These are phyloP conservation scores for Castanopsis chinensis DNA, from an alignment of 306 rosid genomes.

Conservation along the genomic window DNA sequence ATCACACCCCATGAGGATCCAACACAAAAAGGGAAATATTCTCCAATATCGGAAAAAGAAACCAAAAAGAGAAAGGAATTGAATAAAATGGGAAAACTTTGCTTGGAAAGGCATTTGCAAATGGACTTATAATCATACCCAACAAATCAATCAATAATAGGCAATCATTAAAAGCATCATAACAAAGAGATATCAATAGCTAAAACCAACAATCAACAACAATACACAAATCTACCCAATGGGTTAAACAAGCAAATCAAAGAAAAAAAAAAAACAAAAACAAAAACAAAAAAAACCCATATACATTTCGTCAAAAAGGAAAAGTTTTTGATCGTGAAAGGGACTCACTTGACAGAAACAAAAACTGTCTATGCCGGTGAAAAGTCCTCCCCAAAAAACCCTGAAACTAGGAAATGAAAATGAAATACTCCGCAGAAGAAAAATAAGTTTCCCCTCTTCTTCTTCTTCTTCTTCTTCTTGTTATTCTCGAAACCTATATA, in stretches of 20 bases:
- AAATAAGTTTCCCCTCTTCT: too few relatives aligned
- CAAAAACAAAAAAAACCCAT: neutral
- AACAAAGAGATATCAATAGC: neutral
- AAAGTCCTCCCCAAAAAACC: neutral
- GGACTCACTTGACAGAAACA: neutral
- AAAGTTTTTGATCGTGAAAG: neutral
- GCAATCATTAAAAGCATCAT: neutral
- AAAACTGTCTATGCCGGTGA: neutral
- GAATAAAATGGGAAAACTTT: neutral
- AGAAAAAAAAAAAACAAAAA: neutral
- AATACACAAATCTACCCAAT: neutral
- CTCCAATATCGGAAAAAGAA: neutral
- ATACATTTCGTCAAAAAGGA: neutral
- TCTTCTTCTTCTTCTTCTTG: neutral
- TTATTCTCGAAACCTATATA: neutral
- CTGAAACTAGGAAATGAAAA: neutral
- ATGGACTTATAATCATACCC: neutral
- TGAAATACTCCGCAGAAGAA: neutral
- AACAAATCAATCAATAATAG: neutral
- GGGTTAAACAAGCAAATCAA: neutral
- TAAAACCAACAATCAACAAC: neutral
- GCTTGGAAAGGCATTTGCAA: neutral
- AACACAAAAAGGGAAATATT: neutral
- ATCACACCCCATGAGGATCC: neutral
- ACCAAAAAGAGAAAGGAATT: neutral